These are phyloP conservation scores for Xanthoparmelia taractica DNA, from an alignment of 495 filamentous ascomycete species.

Conservation along the genomic window DNA sequence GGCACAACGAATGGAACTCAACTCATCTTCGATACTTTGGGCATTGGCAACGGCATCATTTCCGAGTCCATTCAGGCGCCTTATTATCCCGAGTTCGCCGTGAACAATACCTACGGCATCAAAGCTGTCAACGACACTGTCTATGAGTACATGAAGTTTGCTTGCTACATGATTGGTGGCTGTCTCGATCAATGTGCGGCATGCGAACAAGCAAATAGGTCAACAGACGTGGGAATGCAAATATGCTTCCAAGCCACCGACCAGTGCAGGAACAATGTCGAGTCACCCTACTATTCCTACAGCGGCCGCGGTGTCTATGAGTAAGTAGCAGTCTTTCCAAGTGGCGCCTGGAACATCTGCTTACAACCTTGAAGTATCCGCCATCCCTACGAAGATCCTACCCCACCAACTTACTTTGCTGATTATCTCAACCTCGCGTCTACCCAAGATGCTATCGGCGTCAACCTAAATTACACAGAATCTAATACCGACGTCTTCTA, in stretches of 20 bases:
- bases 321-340: not conserved
- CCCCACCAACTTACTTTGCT: conserved; percentile 41
- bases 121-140: conserved; percentile 43
- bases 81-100: conserved; percentile 51
- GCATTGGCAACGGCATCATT: conserved; percentile 43
- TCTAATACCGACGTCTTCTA: conserved; percentile 34
- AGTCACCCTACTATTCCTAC: conserved; percentile 39
- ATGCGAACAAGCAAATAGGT: conserved; percentile 34
- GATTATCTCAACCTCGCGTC: conserved; percentile 40
- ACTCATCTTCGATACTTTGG: conserved; percentile 47
- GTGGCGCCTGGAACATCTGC: not conserved
- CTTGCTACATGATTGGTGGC: conserved; percentile 30
- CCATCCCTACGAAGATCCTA: conserved; percentile 40
- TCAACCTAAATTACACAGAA: conserved; percentile 43
- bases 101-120: conserved; percentile 59
- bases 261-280: conserved; percentile 40
- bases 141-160: conserved; percentile 34
- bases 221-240: conserved; percentile 33
- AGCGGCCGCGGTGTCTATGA: conserved; percentile 45
- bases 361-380: conserved; percentile 32
- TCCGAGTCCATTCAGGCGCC: conserved; percentile 52
- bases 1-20: conserved; percentile 41
- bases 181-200: conserved; percentile 38
- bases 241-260: conserved; percentile 34
- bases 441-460: conserved; percentile 43